phyloP scores from a whole-genome alignment of 441 rosid species.

The Daphne laureola region DNA sequence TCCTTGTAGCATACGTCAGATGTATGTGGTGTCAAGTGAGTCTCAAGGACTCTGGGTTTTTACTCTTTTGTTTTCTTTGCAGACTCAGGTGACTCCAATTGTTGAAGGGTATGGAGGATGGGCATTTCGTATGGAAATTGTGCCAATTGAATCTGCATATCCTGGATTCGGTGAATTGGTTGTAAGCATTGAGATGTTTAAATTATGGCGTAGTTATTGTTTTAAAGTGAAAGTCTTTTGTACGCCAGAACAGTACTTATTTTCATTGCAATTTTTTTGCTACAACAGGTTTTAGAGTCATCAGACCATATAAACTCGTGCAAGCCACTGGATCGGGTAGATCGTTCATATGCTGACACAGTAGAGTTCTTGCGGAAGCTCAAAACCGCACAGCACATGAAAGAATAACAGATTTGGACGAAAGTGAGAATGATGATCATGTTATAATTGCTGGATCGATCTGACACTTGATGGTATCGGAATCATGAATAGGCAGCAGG shows the following conservation, averaged over 20 bases:
- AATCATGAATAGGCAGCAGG: no score
- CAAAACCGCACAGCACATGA: conserved; percentile 25
- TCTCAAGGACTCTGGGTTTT: background rate
- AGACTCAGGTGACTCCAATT: conserved; percentile 95
- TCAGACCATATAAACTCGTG: conserved; percentile 97
- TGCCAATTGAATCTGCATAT: conserved; percentile 90
- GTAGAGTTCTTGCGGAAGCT: conserved; percentile 61
- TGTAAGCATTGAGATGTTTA: conserved; percentile 36
- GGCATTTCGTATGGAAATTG: conserved; percentile 93
- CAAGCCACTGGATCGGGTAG: conserved; percentile 72
- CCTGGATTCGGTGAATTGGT: conserved; percentile 96
- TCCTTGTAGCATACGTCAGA: no score
- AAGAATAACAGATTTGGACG: no score
- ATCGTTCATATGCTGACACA: conserved; percentile 75
- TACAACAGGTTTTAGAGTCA: conserved; percentile 75
- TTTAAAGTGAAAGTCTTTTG: background rate
- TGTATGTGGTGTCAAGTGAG: background rate
- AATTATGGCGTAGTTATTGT: background rate
- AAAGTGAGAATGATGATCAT: no score
- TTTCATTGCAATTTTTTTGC: conserved; percentile 1
- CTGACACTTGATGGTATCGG: no score
- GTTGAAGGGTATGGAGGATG: conserved; percentile 99
- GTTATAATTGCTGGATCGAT: no score
- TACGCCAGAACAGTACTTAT: background rate
- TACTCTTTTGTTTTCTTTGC: conserved; percentile 18